Conservation (phyloP, 2,329 filamentous ascomycete species). For the Pestalotiopsis fici region DNA sequence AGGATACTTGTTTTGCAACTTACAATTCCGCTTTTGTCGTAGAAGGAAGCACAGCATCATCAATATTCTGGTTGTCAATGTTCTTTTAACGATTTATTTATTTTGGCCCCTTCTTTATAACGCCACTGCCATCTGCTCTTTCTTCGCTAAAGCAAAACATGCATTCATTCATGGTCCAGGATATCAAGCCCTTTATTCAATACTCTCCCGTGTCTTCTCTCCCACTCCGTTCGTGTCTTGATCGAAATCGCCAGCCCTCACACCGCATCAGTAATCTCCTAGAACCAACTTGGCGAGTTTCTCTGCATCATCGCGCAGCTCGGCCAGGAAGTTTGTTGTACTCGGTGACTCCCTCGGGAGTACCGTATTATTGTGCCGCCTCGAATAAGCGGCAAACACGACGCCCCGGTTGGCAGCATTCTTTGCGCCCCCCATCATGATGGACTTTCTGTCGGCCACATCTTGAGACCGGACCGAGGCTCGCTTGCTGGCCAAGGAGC, state of each 20-base stretch:
- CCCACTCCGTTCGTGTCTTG: background rate
- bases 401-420: constrained; percentile 49
- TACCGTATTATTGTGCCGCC: constrained; percentile 37
- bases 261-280: background rate
- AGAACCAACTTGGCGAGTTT: background rate
- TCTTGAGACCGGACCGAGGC: constrained; percentile 14
- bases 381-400: constrained; percentile 57
- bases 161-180: background rate
- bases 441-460: constrained; percentile 9
- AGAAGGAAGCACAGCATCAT: too few species aligned
- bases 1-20: too few species aligned
- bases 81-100: too few species aligned
- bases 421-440: constrained; percentile 7
- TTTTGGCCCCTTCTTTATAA: too few species aligned
- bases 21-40: too few species aligned
- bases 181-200: background rate
- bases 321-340: background rate
- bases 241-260: too few species aligned
- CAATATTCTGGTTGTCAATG: too few species aligned
- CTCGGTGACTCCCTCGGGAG: background rate
- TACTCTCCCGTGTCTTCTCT: background rate
- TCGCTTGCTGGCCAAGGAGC: constrained; percentile 51
- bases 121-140: background rate
- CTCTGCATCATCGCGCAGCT: background rate
- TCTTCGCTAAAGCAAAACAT: background rate